Conservation (phyloP, 1,284 basidiomycete species). For the Cutaneotrichosporon sp. region DNA sequence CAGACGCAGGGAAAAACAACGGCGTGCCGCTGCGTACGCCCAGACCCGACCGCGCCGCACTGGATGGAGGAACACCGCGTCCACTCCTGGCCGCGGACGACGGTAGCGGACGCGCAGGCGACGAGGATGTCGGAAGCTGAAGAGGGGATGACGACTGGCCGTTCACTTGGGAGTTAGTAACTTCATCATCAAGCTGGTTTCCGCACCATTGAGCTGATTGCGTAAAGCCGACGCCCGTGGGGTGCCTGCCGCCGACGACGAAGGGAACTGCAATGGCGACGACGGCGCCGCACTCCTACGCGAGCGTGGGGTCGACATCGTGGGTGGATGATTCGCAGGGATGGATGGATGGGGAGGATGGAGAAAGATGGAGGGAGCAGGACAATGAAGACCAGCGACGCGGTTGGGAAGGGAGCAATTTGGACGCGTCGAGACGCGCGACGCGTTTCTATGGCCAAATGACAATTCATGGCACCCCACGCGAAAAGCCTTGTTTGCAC, state of each 20-base stretch:
- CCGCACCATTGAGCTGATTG: background rate
- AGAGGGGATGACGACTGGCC: slow-evolving; percentile 57
- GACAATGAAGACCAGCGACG: background rate
- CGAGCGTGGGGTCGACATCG: slow-evolving; percentile 29
- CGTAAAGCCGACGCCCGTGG: slow-evolving; percentile 21
- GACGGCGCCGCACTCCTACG: slow-evolving; percentile 22
- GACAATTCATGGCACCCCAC: too few species aligned
- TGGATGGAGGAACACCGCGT: slow-evolving; percentile 7
- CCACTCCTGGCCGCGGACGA: too few species aligned
- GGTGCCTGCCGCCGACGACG: slow-evolving; percentile 33
- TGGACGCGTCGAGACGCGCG: too few species aligned
- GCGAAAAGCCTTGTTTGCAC: too few species aligned
- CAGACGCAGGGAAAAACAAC: slow-evolving; percentile 49
- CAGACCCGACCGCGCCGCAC: slow-evolving; percentile 5
- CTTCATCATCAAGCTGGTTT: background rate
- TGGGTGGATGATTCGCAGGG: background rate
- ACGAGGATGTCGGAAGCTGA: slow-evolving; percentile 65
- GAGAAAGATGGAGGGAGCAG: background rate
- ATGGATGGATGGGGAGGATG: background rate
- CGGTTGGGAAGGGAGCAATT: background rate
- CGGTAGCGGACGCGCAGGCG: too few species aligned
- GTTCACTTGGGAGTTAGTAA: background rate
- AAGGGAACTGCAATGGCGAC: slow-evolving; percentile 41
- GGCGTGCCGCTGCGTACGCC: slow-evolving; percentile 27
- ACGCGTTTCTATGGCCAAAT: too few species aligned